Evolutionary conservation across 345 rosid species (phyloP).

Genomic region (Gossypium rotundifolium): DNA sequence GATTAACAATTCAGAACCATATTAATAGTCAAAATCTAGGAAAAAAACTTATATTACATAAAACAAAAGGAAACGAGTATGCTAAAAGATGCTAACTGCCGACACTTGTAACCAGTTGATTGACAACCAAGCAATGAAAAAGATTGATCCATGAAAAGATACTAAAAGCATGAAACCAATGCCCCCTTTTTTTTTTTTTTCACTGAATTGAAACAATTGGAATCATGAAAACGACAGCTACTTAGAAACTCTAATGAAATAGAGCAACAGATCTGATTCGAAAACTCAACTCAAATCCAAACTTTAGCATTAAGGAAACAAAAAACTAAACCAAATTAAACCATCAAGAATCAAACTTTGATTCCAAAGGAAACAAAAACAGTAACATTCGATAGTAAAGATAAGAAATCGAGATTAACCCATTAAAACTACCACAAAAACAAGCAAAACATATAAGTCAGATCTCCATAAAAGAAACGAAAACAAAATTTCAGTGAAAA

Average conservation of each 20-base stretch:
- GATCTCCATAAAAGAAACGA: background rate
- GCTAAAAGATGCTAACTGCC: background rate
- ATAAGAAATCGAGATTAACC: constrained; percentile 2
- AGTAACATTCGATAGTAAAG: background rate
- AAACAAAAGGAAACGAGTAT: background rate
- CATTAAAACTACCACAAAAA: background rate
- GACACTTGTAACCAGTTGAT: constrained; percentile 8
- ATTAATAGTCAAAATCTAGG: background rate
- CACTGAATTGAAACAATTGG: constrained; percentile 1
- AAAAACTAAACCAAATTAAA: background rate
- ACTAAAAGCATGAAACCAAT: background rate
- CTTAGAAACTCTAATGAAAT: background rate
- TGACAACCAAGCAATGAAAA: constrained; percentile 16
- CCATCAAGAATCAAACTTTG: constrained; percentile 10
- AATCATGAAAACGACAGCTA: constrained; percentile 8
- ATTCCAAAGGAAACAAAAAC: background rate
- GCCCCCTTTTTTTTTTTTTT: background rate
- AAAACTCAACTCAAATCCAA: background rate
- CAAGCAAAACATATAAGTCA: constrained; percentile 4
- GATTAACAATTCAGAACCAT: constrained; percentile 12
- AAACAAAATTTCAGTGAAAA: background rate
- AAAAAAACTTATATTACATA: background rate
- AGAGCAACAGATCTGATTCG: constrained; percentile 1
- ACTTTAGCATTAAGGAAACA: background rate
- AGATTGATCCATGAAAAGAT: constrained; percentile 3